Conservation (phyloP, 139 green algal species). For the Yamagishiella unicocca region DNA sequence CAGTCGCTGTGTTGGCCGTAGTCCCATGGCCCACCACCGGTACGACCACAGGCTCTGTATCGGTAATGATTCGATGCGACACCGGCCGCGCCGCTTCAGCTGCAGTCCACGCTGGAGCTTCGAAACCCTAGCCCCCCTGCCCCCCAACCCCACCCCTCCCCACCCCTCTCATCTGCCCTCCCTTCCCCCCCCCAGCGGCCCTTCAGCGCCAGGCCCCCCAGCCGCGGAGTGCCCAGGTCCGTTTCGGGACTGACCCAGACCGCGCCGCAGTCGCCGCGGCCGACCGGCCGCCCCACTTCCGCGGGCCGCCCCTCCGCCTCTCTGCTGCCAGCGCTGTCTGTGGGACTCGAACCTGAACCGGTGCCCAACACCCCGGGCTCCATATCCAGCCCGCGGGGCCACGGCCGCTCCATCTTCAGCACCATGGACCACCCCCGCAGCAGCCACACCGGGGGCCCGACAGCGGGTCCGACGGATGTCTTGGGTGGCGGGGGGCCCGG, state of each 20-base stretch:
- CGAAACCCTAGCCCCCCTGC: background rate
- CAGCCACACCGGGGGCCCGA: background rate
- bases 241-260: background rate
- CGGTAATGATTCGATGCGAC: no score
- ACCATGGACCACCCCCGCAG: background rate
- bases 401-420: background rate
- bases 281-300: background rate
- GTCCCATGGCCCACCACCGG: no score
- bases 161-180: background rate
- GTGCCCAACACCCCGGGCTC: slow-evolving; percentile 9
- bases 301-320: background rate
- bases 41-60: no score
- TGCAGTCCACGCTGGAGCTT: no score
- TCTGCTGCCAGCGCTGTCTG: background rate
- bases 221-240: background rate
- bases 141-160: background rate
- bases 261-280: background rate
- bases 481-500: background rate
- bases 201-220: background rate
- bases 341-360: background rate
- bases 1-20: no score
- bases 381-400: slow-evolving; percentile 1
- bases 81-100: no score
- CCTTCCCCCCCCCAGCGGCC: background rate
- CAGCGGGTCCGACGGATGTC: background rate